These are phyloP conservation scores for Candida tunisiensis DNA, from an alignment of 1,139 yeast species.

Conservation along the genomic window DNA sequence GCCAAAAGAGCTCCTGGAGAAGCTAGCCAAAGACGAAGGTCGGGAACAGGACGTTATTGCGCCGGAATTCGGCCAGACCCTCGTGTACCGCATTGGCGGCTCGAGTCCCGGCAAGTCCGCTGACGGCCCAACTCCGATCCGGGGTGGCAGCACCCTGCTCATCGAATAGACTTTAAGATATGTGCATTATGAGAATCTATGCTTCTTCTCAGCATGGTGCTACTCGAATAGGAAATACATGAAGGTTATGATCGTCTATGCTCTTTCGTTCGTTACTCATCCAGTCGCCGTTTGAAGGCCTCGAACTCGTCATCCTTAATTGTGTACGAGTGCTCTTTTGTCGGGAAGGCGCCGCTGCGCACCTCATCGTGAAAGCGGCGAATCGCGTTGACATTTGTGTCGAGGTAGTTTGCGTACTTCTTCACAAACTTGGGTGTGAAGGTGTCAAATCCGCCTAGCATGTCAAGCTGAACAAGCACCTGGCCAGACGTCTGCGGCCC, in stretches of 20 bases:
- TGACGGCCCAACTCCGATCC: background rate
- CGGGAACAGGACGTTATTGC: constrained; percentile 24
- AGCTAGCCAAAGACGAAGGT: constrained; percentile 8
- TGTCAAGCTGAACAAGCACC: constrained; percentile 74
- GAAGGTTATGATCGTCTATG: constrained; percentile 3
- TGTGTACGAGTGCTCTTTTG: constrained; percentile 49
- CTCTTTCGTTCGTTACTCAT: constrained; percentile 3
- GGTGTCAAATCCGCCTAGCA: constrained; percentile 49
- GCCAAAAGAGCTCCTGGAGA: constrained; percentile 39
- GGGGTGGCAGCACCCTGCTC: background rate
- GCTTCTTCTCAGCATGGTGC: background rate
- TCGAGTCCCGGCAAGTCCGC: background rate
- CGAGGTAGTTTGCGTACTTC: constrained; percentile 38
- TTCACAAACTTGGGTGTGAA: constrained; percentile 65
- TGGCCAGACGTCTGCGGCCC: constrained; percentile 79
- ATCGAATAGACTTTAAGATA: background rate
- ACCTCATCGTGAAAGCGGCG: constrained; percentile 44
- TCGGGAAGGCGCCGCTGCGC: constrained; percentile 37
- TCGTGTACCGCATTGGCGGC: constrained; percentile 18
- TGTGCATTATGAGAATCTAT: background rate
- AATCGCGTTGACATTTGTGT: constrained; percentile 35
- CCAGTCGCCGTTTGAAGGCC: constrained; percentile 23
- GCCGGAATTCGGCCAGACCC: constrained; percentile 37
- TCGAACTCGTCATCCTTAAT: constrained; percentile 50
- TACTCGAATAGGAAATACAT: constrained; percentile 2